Conservation (phyloP, 257 asterid genomes). For the Verbena officinalis region DNA sequence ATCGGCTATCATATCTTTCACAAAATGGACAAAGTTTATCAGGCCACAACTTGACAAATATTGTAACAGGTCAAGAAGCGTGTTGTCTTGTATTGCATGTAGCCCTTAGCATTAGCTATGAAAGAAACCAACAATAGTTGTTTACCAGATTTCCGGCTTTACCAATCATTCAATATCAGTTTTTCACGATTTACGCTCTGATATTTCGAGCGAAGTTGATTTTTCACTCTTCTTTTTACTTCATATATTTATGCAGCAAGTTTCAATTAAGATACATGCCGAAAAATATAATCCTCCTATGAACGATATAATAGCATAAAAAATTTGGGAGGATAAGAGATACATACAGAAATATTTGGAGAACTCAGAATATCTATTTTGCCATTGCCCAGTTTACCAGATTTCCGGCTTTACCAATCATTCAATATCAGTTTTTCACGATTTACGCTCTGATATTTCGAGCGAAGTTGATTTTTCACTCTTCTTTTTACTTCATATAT, state of each 20-base stretch:
- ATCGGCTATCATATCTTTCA: no score
- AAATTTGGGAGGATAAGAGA: neutral
- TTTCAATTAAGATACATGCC: neutral
- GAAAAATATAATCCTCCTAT: neutral
- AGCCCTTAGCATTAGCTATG: constrained; percentile 7
- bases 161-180: constrained; percentile 7
- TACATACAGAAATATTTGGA: neutral
- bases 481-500: no score
- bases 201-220: no score
- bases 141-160: constrained; percentile 20
- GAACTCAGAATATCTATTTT: neutral
- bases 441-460: neutral
- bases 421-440: constrained; percentile 9
- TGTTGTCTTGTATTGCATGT: neutral
- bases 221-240: no score
- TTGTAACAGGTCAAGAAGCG: neutral
- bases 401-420: constrained; percentile 13
- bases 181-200: neutral
- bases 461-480: no score
- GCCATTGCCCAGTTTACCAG: neutral
- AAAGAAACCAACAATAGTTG: neutral
- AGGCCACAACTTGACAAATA: neutral
- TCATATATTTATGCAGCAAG: neutral
- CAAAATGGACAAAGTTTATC: neutral
- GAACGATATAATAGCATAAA: neutral